These are phyloP conservation scores for Escovopsis sp. DNA, from an alignment of 2,329 filamentous ascomycete genomes.

Conservation along the genomic window DNA sequence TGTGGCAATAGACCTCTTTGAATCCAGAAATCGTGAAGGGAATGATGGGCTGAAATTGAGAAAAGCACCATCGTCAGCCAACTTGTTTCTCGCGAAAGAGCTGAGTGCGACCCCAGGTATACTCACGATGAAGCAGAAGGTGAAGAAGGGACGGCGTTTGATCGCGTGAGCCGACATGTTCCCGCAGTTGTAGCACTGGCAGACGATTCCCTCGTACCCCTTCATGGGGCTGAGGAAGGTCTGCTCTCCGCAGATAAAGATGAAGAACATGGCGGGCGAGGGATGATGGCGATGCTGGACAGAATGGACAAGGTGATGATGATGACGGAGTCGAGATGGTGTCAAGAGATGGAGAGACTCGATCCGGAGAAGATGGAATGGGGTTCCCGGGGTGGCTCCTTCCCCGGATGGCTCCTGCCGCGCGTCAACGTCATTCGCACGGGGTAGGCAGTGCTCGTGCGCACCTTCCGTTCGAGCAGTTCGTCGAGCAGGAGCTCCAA, in stretches of 20 bases:
- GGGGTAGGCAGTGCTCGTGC: too few relatives aligned
- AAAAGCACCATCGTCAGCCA: conserved; percentile 9
- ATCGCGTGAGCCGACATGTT: conserved; percentile 46
- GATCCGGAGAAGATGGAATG: too few relatives aligned
- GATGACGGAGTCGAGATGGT: too few relatives aligned
- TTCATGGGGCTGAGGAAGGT: conserved; percentile 43
- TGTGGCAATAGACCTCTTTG: conserved; percentile 55
- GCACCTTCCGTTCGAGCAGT: too few relatives aligned
- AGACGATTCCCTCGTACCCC: conserved; percentile 45
- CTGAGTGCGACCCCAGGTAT: not conserved
- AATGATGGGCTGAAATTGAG: conserved; percentile 41
- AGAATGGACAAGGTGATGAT: too few relatives aligned
- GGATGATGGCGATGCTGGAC: too few relatives aligned
- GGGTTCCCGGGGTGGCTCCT: too few relatives aligned
- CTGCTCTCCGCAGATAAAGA: conserved; percentile 46
- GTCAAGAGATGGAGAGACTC: too few relatives aligned
- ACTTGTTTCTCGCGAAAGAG: not conserved
- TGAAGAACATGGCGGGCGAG: conserved; percentile 35
- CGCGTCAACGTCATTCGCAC: too few relatives aligned
- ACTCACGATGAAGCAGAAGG: conserved; percentile 58
- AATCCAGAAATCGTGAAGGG: conserved; percentile 54
- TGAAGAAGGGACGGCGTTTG: conserved; percentile 59
- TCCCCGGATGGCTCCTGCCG: too few relatives aligned
- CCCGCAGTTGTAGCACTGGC: conserved; percentile 51
- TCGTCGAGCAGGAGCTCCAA: too few relatives aligned